Conservation (phyloP, 23 red algal species). For the Gracilaria vermiculophylla region DNA sequence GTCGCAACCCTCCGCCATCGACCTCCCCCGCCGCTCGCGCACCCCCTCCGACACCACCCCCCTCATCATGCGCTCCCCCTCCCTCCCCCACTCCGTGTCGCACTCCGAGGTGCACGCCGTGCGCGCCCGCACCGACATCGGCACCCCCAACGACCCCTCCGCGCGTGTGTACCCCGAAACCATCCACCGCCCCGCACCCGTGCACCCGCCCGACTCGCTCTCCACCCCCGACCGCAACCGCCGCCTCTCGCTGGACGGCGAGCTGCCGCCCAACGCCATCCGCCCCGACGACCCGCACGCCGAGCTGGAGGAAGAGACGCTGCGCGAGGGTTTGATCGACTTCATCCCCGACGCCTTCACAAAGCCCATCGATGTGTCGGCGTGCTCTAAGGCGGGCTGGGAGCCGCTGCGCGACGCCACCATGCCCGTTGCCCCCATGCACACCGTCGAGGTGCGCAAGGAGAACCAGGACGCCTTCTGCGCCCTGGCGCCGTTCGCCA, state of each 20-base stretch:
- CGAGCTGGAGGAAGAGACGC: constrained; percentile 7
- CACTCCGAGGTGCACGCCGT: constrained; percentile 20
- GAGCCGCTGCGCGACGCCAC: constrained; percentile 51
- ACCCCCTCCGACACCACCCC: constrained; percentile 30
- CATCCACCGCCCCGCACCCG: constrained; percentile 15
- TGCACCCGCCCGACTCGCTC: constrained; percentile 5
- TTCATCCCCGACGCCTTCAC: constrained; percentile 32
- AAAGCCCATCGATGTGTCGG: constrained; percentile 48
- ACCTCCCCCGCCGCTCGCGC: constrained; percentile 21
- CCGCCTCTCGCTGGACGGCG: constrained; percentile 62
- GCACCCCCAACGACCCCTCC: constrained; percentile 29
- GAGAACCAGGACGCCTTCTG: constrained; percentile 86
- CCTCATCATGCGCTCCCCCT: constrained; percentile 28
- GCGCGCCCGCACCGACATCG: constrained; percentile 27
- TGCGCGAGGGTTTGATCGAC: constrained; percentile 42
- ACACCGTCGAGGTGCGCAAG: constrained; percentile 74
- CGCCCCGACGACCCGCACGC: constrained; percentile 29
- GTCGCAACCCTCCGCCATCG: not conserved
- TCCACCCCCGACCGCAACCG: constrained; percentile 29
- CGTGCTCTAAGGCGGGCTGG: constrained; percentile 74
- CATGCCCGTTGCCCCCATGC: constrained; percentile 32
- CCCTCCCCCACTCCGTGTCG: constrained; percentile 12
- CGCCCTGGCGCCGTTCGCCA: constrained; percentile 41
- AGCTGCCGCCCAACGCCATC: constrained; percentile 45
- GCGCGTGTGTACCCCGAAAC: not conserved